A percentile compares a stretch with the other conserved stretches of the same genome.
phyloP scores from a whole-genome alignment of 257 asterid species.

The Coffea canephora region DNA sequence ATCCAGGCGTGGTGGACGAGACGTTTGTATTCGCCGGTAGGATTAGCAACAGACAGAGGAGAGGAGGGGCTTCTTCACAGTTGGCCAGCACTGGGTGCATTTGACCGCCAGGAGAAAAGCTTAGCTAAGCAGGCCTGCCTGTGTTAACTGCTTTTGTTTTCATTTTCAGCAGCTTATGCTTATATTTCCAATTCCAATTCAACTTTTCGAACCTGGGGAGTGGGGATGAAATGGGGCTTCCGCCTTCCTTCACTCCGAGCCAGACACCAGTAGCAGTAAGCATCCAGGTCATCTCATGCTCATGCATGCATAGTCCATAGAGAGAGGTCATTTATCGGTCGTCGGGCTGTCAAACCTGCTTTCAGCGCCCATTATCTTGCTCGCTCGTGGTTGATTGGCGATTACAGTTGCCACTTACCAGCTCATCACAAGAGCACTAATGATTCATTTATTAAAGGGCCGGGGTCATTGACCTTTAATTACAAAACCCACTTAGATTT shows the following conservation, averaged over 20 bases:
- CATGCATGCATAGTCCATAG: too few relatives aligned
- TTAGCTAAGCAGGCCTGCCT: too few relatives aligned
- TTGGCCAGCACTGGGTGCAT: slow-evolving; percentile 25
- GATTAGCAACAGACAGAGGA: neutral
- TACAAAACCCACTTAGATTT: neutral
- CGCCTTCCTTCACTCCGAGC: too few relatives aligned
- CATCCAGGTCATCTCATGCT: too few relatives aligned
- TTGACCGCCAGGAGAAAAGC: slow-evolving; percentile 11
- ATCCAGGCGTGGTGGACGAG: slow-evolving; percentile 22
- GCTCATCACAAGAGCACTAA: too few relatives aligned
- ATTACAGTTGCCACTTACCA: too few relatives aligned
- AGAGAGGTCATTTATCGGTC: neutral
- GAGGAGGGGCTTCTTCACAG: neutral
- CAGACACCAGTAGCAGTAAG: too few relatives aligned
- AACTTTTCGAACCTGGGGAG: neutral
- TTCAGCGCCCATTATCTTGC: too few relatives aligned
- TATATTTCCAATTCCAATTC: slow-evolving; percentile 8
- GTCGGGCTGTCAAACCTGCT: neutral
- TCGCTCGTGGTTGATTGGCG: too few relatives aligned
- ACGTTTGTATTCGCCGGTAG: slow-evolving; percentile 19
- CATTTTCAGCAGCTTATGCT: neutral
- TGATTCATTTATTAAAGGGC: too few relatives aligned
- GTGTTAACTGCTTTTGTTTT: neutral
- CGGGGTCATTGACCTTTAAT: neutral
- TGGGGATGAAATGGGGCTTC: too few relatives aligned